These are phyloP conservation scores for Curvularia verruculosa DNA, from an alignment of 2,329 filamentous ascomycete species.

Conservation along the genomic window DNA sequence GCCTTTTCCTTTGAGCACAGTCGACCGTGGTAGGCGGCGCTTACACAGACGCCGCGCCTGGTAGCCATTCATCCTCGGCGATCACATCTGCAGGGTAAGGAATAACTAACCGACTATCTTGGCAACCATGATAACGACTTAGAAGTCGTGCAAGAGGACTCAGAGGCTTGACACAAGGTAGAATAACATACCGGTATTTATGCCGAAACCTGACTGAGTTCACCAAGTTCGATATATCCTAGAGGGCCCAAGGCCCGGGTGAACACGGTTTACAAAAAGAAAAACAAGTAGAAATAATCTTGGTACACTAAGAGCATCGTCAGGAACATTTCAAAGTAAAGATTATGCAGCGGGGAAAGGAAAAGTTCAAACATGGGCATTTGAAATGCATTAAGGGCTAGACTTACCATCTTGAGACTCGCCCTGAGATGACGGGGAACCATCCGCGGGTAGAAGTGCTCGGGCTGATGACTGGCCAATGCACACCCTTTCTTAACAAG, in stretches of 20 bases:
- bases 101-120: neutral
- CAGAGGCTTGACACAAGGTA: neutral
- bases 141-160: neutral
- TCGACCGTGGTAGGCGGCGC: neutral
- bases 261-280: too few species aligned
- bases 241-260: neutral
- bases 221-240: neutral
- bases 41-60: neutral
- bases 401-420: neutral
- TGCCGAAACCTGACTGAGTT: neutral
- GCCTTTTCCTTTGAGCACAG: neutral
- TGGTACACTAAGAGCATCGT: too few species aligned
- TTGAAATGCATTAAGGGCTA: neutral
- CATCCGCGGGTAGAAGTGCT: too few species aligned
- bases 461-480: neutral
- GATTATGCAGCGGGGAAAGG: neutral
- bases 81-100: neutral
- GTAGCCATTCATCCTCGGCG: too few species aligned
- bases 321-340: neutral
- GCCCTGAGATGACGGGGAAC: neutral
- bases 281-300: neutral
- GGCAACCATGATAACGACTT: neutral
- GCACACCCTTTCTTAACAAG: neutral
- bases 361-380: neutral
- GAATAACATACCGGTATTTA: neutral